Base-by-base conservation (phyloP, 164 flowering plant species). In the Cinnamomum micranthum region DNA sequence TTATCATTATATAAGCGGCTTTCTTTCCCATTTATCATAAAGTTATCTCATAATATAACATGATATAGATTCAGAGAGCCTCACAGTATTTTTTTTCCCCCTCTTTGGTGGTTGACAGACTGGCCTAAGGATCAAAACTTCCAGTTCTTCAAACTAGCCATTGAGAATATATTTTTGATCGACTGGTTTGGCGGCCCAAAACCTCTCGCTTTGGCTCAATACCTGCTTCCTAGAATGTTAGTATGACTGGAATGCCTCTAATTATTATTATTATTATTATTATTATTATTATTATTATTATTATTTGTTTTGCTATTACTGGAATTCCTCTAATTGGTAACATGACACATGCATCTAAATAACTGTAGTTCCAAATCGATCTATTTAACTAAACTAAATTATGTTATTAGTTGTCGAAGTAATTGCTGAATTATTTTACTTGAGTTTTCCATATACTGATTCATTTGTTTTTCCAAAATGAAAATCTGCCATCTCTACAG, bases 121-220 rank as follows among this genome's bases (percentile, higher is more conserved):
- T 93, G 97, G 98, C 98, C 97, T 4, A 75, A 87, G 82, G 74
- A 69, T 81, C 98, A 95, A 81, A 66, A 89, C 75, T 95, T 93
- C 85, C 85, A 79, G 82, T 2, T 92, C 80, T 95, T 82, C 90
- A 95, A 83, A 76, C 78, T 95, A 69, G 88, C 86, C 41, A 90
- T 95, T 55, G 90, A 86, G 65, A 78, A 91, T 70, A 79, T 95
- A 69, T 95, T 95, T 77, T 28, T 95, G 91, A 88, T 95, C 17
- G 80, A 95, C 77, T 86, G 89, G 94, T 93, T 85, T 73, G 97
- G 98, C 68, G 97, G 97, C 73, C 88, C 92, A 28, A 91, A 88
- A 71, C 97, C 95, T 77, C 82, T 92, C 33, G 82, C 98, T 1
- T 77, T 88, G 76, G 91, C 86, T 51, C 84, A 91, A 72, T 95